Percentiles rank a stretch among this genome's conserved stretches.
These are phyloP conservation scores for Backusella liffmaniae DNA, from an alignment of 192 early-diverging fungal species.

Conservation along the genomic window DNA sequence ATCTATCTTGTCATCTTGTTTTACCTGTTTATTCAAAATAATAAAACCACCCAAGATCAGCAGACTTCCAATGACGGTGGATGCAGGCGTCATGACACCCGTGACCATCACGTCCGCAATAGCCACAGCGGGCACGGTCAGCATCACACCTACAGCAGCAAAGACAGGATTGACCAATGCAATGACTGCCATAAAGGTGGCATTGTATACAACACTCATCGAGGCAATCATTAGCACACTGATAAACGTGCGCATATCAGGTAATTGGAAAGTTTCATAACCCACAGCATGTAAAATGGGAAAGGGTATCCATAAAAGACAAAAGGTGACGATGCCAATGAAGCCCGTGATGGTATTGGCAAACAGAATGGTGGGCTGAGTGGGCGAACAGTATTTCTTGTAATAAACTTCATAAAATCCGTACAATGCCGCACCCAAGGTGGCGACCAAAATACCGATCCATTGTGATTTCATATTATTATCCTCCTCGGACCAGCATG, in stretches of 20 bases:
- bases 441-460: slow-evolving; percentile 58
- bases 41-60: slow-evolving; percentile 57
- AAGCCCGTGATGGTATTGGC: slow-evolving; percentile 69
- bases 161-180: slow-evolving; percentile 67
- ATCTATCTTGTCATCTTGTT: slow-evolving; percentile 25
- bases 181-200: slow-evolving; percentile 74
- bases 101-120: slow-evolving; percentile 53
- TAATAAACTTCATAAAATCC: slow-evolving; percentile 84
- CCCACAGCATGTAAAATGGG: slow-evolving; percentile 63
- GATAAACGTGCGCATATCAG: slow-evolving; percentile 47
- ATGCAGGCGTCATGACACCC: slow-evolving; percentile 48
- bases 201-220: slow-evolving; percentile 76
- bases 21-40: slow-evolving; percentile 36
- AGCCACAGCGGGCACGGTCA: slow-evolving; percentile 74
- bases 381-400: slow-evolving; percentile 73
- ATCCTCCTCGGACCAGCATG: slow-evolving; percentile 32
- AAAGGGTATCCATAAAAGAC: slow-evolving; percentile 70
- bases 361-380: slow-evolving; percentile 62
- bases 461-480: neutral
- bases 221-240: slow-evolving; percentile 64
- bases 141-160: slow-evolving; percentile 80
- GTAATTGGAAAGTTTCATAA: slow-evolving; percentile 68
- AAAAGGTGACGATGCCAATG: slow-evolving; percentile 67
- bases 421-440: slow-evolving; percentile 62
- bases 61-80: slow-evolving; percentile 49